phyloP scores from a whole-genome alignment of 305 asterid species.

The Euphrasia arctica region DNA sequence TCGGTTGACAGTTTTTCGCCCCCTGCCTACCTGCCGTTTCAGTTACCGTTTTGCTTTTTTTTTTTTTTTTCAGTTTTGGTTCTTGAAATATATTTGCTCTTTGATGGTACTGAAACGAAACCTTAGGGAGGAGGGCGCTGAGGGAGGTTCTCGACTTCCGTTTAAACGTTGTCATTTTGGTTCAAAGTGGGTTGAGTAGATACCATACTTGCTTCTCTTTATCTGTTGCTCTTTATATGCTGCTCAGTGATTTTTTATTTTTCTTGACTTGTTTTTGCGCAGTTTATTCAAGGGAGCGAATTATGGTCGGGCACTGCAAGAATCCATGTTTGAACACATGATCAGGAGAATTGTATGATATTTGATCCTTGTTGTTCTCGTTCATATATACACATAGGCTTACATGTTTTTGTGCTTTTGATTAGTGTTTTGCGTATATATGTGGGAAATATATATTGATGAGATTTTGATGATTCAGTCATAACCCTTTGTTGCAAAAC shows the following conservation, averaged over 20 bases:
- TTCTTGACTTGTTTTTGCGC: conserved; percentile 20
- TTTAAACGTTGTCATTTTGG: conserved; percentile 38
- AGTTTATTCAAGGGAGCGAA: conserved; percentile 46
- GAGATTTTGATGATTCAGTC: background rate
- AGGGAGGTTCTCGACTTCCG: conserved; percentile 50
- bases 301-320: conserved; percentile 41
- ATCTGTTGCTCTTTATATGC: background rate
- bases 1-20: conserved; percentile 31
- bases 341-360: conserved; percentile 55
- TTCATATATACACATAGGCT: background rate
- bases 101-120: conserved; percentile 75
- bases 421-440: background rate
- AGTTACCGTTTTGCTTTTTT: background rate
- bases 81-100: conserved; percentile 17
- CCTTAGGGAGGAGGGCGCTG: conserved; percentile 39
- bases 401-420: background rate
- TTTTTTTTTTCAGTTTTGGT: background rate
- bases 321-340: conserved; percentile 55
- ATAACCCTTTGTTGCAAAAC: background rate
- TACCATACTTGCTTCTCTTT: background rate
- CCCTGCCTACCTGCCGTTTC: conserved; percentile 26
- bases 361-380: conserved; percentile 4
- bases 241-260: conserved; percentile 15
- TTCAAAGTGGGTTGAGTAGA: conserved; percentile 35
- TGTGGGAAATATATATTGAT: background rate